Conservation (phyloP, 306 rosid genomes). For the Vachellia collinsii region DNA sequence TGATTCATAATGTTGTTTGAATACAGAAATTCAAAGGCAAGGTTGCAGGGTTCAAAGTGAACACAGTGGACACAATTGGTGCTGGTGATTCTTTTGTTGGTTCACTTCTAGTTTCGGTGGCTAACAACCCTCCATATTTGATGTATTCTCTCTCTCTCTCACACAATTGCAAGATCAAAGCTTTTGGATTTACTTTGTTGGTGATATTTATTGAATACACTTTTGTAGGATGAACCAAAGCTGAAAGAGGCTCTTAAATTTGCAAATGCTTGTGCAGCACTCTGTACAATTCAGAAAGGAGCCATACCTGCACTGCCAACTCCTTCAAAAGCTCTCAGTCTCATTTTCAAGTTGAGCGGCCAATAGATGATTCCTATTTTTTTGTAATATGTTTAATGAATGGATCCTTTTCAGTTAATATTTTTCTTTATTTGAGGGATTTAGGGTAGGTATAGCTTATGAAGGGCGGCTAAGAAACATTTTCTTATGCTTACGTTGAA, state of each 20-base stretch:
- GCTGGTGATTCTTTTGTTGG: slow-evolving; percentile 81
- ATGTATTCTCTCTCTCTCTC: slow-evolving; percentile 40
- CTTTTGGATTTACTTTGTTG: not conserved
- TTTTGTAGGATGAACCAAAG: slow-evolving; percentile 53
- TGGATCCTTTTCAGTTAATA: not conserved
- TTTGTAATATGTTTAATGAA: not conserved
- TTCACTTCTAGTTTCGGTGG: slow-evolving; percentile 51
- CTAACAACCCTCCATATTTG: slow-evolving; percentile 49
- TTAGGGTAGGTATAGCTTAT: not conserved
- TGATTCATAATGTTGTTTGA: slow-evolving; percentile 19
- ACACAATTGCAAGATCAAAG: not conserved
- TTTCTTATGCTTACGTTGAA: not conserved
- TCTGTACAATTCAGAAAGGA: slow-evolving; percentile 64
- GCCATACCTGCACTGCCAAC: slow-evolving; percentile 83
- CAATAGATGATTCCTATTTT: slow-evolving; percentile 16
- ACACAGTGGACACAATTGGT: slow-evolving; percentile 67
- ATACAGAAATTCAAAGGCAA: slow-evolving; percentile 60
- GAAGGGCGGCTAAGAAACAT: not conserved
- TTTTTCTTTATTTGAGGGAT: not conserved
- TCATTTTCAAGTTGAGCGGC: slow-evolving; percentile 44
- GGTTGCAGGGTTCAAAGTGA: slow-evolving; percentile 58
- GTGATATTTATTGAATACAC: slow-evolving; percentile 13
- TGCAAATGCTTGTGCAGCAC: slow-evolving; percentile 76
- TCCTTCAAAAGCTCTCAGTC: slow-evolving; percentile 35
- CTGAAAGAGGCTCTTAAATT: slow-evolving; percentile 56